Base-by-base conservation (phyloP, 23 red algal species). In the Gracilaria domingensis region DNA sequence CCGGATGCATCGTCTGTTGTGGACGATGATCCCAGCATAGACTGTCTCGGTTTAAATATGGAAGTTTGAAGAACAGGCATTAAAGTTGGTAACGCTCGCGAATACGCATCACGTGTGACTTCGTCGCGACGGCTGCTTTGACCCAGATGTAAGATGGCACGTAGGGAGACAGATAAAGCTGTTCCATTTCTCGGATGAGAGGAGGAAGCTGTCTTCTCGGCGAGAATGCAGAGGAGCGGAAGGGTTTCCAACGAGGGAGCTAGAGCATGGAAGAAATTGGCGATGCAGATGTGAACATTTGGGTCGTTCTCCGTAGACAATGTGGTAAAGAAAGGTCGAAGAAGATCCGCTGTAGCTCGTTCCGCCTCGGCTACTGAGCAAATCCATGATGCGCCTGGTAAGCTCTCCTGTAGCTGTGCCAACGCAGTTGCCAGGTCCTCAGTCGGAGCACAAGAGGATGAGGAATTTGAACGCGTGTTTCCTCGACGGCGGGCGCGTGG, bases 81-180 rank as follows among this genome's bases (percentile, higher is more conserved):
- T 17, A 81, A 61, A 7, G 48, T 81, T 37, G 77, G 77, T 24
- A 81, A 38, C 36, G 49, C 51, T 56, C 77, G 77, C 33, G 77
- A 39, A 59, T 25, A 56, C 4, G 40, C 77, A 81, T 81, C 77
- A 56, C 77, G 56, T 0, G 49, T 38, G 51, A 4, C 49, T 81
- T 81, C 77, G 48, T 81, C 55, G 34, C 48, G 77, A 5, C 36
- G 35, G 6, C 7, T 75, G 14, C 1, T 45, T 47, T 75, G 69
- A 5, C 69, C 69, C 23, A 75, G 8, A 18, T n/a, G 45, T 32
- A 75, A 75, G 29, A 44, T 47, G 37, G 69, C 69, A 47, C 69
- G 35, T 1, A 75, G 35, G 3, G 37, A 11, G 39, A 75, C 69
- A 40, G 69, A 75, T 44, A 75, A 32, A 26, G 69, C 69, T 4